These are phyloP conservation scores for Thymus mandschuricus DNA, from an alignment of 257 asterid species.

Conservation along the genomic window DNA sequence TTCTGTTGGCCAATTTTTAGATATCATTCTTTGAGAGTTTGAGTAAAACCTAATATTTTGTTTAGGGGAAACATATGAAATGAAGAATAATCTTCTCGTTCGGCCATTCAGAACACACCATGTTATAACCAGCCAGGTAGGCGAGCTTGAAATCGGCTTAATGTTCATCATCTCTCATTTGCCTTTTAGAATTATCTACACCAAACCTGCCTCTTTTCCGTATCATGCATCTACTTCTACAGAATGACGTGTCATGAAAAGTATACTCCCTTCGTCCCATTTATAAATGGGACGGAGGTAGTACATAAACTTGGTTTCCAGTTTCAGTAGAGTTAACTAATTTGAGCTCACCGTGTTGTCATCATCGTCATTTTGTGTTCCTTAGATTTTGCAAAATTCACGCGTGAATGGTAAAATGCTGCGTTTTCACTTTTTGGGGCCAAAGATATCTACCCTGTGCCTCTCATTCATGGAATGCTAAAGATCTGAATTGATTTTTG, in stretches of 20 bases:
- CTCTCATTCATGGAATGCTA: too few relatives aligned
- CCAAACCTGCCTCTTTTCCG: slow-evolving; percentile 7
- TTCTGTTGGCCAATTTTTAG: slow-evolving; percentile 20
- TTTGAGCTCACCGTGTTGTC: too few relatives aligned
- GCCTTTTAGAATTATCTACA: slow-evolving; percentile 16
- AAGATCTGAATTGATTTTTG: too few relatives aligned
- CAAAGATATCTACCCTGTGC: too few relatives aligned
- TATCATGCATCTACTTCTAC: slow-evolving; percentile 5
- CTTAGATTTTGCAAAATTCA: not conserved
- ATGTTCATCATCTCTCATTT: not conserved
- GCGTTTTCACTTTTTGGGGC: not conserved
- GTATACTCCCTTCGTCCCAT: too few relatives aligned
- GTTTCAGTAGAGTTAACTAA: too few relatives aligned
- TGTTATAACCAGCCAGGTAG: slow-evolving; percentile 97
- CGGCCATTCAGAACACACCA: slow-evolving; percentile 89
- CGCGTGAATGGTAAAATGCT: not conserved
- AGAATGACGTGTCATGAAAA: not conserved
- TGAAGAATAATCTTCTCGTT: slow-evolving; percentile 92
- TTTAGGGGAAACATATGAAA: slow-evolving; percentile 95
- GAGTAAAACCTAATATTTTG: slow-evolving; percentile 10
- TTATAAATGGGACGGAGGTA: too few relatives aligned
- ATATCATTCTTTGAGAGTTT: slow-evolving; percentile 16
- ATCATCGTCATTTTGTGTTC: not conserved
- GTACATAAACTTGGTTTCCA: too few relatives aligned
- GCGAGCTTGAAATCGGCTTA: slow-evolving; percentile 38